phyloP scores from a whole-genome alignment of 163 green algal species.

The Chlamydomonas reinhardtii region DNA sequence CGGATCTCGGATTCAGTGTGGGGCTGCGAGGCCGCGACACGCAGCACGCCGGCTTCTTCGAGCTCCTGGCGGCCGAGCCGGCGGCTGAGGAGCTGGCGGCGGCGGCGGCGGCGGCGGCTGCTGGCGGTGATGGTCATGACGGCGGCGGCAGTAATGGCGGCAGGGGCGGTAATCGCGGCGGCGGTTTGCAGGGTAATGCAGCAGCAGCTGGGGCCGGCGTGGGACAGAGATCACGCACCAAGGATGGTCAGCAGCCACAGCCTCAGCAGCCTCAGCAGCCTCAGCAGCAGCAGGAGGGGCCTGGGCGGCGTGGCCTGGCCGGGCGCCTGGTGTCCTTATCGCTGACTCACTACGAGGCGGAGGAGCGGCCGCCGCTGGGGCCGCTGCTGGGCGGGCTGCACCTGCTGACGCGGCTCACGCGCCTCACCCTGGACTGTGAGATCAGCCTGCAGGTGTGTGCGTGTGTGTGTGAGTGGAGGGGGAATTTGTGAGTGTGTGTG shows the following conservation, averaged over 20 bases:
- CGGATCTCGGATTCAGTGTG: conserved; percentile 19
- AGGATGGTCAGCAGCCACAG: too few relatives aligned
- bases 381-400: conserved; percentile 18
- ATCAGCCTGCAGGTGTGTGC: background rate
- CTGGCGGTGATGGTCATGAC: too few relatives aligned
- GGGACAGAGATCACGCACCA: too few relatives aligned
- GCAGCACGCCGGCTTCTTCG: conserved; percentile 14
- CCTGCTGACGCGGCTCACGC: background rate
- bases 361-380: conserved; percentile 30
- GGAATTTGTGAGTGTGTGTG: too few relatives aligned
- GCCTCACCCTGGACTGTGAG: conserved; percentile 42
- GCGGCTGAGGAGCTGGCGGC: background rate
- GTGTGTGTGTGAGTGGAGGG: too few relatives aligned
- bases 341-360: conserved; percentile 43
- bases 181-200: too few relatives aligned
- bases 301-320: background rate
- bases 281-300: too few relatives aligned
- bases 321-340: conserved; percentile 1
- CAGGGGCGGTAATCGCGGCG: too few relatives aligned
- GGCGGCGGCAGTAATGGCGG: too few relatives aligned
- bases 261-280: too few relatives aligned
- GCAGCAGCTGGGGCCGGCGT: too few relatives aligned
- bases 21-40: conserved; percentile 18
- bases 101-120: background rate
- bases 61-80: background rate